Evolutionary conservation across 495 filamentous ascomycete species (phyloP), one percentile per base, ranked within the genome.

Genomic region (Aspergillus ellipticus): DNA sequence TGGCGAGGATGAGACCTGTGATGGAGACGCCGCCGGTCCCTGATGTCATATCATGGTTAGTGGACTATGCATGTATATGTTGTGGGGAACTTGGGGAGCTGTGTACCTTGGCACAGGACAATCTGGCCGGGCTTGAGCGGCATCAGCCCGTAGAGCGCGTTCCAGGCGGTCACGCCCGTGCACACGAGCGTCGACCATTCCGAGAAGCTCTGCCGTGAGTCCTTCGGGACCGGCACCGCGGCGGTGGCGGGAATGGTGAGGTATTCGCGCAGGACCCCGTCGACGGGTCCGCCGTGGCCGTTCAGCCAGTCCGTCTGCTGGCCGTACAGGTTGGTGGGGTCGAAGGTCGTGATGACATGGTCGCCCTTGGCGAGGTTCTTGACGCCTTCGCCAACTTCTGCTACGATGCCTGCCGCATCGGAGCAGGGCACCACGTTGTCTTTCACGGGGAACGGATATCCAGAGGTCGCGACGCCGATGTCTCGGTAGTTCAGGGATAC

Each of bases 1-100:
- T 90, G 42, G 89, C 89, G 53, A 90, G 87, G 71, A 83, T 83
- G 31, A 90, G 55, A 3, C 79, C 86, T 56, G 89, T 89, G 21
- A 90, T 78, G 51, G 78, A 82, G 21, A 92, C 86, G 42, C 88
- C 87, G 5, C 88, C 87, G 0, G 86, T 90, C 4, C 88, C 71
- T 65, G 49, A n/a, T 13, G 17, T 47, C n/a, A n/a, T n/a, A n/a
- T n/a, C n/a, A n/a, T n/a, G n/a, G n/a, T n/a, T n/a, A n/a, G n/a
- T n/a, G n/a, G n/a, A n/a, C n/a, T n/a, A n/a, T n/a, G n/a, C n/a
- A n/a, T n/a, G n/a, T n/a, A n/a, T n/a, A n/a, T n/a, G n/a, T n/a
- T n/a, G n/a, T n/a, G n/a, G n/a, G n/a, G n/a, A n/a, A n/a, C n/a
- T n/a, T n/a, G n/a, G n/a, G n/a, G n/a, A n/a, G 13, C 6, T 6